Percentiles rank a stretch among this genome's conserved stretches.
Conservation (phyloP, 768 basidiomycete genomes). For the Tricholoma furcatifolium region DNA sequence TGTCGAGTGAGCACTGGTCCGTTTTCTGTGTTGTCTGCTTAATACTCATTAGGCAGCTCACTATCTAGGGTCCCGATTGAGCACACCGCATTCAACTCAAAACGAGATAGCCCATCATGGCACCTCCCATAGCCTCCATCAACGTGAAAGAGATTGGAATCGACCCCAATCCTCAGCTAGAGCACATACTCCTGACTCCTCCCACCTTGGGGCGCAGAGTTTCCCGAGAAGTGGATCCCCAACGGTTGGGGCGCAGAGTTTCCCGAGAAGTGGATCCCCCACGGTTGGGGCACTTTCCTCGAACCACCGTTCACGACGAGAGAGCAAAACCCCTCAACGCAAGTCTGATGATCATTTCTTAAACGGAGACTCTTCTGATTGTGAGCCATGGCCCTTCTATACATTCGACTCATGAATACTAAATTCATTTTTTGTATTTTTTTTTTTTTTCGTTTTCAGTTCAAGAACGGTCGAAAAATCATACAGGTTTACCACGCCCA, state of each 20-base stretch:
- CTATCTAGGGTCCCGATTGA: slow-evolving; percentile 17
- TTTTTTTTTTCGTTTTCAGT: too few species aligned
- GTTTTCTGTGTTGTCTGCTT: too few species aligned
- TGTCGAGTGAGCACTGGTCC: too few species aligned
- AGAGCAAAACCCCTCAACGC: slow-evolving; percentile 39
- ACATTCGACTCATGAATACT: not conserved
- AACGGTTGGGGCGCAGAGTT: slow-evolving; percentile 9
- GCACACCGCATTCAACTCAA: slow-evolving; percentile 4
- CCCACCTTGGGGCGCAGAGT: slow-evolving; percentile 17
- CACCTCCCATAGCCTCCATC: slow-evolving; percentile 26
- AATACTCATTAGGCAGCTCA: not conserved
- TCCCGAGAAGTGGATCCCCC: slow-evolving; percentile 18
- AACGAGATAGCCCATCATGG: slow-evolving; percentile 8
- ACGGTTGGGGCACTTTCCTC: slow-evolving; percentile 17
- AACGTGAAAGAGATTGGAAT: slow-evolving; percentile 53
- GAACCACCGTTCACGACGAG: slow-evolving; percentile 22
- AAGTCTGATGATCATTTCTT: slow-evolving; percentile 45
- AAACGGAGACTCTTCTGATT: slow-evolving; percentile 47
- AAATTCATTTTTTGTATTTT: not conserved
- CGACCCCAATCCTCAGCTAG: slow-evolving; percentile 18
- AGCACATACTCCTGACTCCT: slow-evolving; percentile 20
- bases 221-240: slow-evolving; percentile 18
- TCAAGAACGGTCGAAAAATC: slow-evolving; percentile 54
- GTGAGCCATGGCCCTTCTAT: slow-evolving; percentile 32
- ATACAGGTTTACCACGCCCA: slow-evolving; percentile 38